Base-by-base conservation (phyloP, 495 filamentous ascomycete genomes). In the Penicillium atrosanguineum region DNA sequence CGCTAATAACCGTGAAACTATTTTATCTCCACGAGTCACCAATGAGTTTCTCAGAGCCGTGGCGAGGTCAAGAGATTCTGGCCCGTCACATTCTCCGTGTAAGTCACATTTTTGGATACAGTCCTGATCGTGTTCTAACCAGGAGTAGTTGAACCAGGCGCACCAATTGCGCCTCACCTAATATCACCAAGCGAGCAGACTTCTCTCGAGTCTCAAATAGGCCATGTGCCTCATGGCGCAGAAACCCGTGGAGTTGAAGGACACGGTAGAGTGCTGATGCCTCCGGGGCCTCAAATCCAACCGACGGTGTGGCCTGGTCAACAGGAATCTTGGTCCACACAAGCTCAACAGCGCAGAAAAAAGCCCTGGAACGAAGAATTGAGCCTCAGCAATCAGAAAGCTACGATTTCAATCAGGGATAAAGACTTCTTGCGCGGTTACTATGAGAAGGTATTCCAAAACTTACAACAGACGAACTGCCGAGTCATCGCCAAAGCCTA, bases 401-500 rank as follows among this genome's bases (percentile, higher is more conserved):
- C 70, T 18, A 63, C 64, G 45, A 59, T 90, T 41, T 71, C 65
- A 7, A 78, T 88, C 28, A 74, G 79, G 16, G 77, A 89, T 39
- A 59, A 64, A 7, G 68, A 73, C 62, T 14, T 79, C 14, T 36
- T 89, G 6, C 78, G 80, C 55, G 69, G 73, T 7, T 87, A 86
- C 63, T 87, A 89, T 54, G 73, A 78, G 38, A 78, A 78, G 18
- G 70, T 83, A 0, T 85, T 93, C 55, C 80, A 81, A 49, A 77
- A 77, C 26, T 73, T 90, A 47, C 88, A 92, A 60, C 90, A 95
- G 62, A 78, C 82, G 7, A 82, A 85, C 44, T 87, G 87, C 61
- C 77, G 45, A 73, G 76, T 74, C 14, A 79, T 93, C 16, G 83
- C 83, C 15, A 93, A 92, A 62, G 85, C 81, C 19, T 92, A 89